These are phyloP conservation scores for Brassica incana DNA, from an alignment of 345 rosid genomes.

Conservation along the genomic window DNA sequence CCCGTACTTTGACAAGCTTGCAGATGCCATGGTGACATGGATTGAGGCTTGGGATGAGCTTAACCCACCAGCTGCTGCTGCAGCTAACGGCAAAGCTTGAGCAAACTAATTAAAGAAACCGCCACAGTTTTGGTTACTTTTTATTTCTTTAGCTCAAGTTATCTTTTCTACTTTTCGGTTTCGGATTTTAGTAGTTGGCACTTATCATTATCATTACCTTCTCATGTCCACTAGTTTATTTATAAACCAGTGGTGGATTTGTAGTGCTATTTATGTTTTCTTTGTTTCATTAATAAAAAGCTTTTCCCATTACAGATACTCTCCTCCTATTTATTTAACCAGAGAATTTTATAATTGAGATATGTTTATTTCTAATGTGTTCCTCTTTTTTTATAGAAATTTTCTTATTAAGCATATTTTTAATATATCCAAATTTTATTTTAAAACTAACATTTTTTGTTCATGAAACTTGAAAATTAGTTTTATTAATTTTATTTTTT, in stretches of 20 bases:
- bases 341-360: background rate
- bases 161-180: background rate
- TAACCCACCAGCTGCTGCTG: slow-evolving; percentile 49
- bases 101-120: background rate
- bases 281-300: background rate
- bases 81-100: slow-evolving; percentile 52
- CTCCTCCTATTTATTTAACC: too few species aligned
- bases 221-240: slow-evolving; percentile 18
- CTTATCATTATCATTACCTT: background rate
- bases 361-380: background rate
- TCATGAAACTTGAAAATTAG: background rate
- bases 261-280: background rate
- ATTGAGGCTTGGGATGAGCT: slow-evolving; percentile 98
- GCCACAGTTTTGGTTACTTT: slow-evolving; percentile 31
- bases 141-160: slow-evolving; percentile 25
- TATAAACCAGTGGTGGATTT: slow-evolving; percentile 25
- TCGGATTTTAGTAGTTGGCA: slow-evolving; percentile 16
- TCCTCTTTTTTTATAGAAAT: background rate
- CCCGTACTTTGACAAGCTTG: slow-evolving; percentile 84
- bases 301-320: background rate
- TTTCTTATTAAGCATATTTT: background rate
- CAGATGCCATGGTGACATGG: slow-evolving; percentile 95
- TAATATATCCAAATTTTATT: background rate
- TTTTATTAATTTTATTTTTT: too few species aligned
- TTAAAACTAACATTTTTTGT: background rate